phyloP scores from a whole-genome alignment of 2,329 filamentous ascomycete genomes.

The Xylaria sp. region DNA sequence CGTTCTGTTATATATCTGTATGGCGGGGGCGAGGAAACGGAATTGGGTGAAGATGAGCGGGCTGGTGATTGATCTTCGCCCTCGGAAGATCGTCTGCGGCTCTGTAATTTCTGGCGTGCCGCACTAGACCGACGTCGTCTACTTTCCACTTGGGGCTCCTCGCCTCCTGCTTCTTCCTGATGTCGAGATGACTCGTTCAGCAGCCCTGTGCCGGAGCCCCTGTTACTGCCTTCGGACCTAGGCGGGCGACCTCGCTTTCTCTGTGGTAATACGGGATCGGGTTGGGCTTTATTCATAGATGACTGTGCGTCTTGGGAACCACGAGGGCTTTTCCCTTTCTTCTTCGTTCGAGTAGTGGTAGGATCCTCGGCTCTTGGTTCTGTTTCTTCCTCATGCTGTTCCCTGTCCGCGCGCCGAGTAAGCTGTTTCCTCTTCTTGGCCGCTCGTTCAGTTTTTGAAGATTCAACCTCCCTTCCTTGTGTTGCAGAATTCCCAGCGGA shows the following conservation, averaged over 20 bases:
- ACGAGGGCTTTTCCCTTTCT: slow-evolving; percentile 34
- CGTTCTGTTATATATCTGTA: slow-evolving; percentile 59
- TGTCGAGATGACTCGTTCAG: slow-evolving; percentile 23
- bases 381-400: slow-evolving; percentile 18
- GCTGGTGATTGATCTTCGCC: slow-evolving; percentile 20
- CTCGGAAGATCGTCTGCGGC: slow-evolving; percentile 13
- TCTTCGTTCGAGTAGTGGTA: neutral
- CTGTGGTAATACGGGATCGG: neutral
- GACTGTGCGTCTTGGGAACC: slow-evolving; percentile 35
- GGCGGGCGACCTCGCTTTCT: slow-evolving; percentile 34
- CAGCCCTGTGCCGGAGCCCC: slow-evolving; percentile 17
- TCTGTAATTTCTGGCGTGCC: slow-evolving; percentile 3
- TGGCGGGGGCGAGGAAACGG: slow-evolving; percentile 36
- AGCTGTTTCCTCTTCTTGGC: slow-evolving; percentile 9
- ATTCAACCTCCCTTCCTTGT: neutral
- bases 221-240: slow-evolving; percentile 19
- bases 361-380: slow-evolving; percentile 12
- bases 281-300: slow-evolving; percentile 17
- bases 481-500: neutral
- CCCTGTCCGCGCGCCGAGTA: neutral
- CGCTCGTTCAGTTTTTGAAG: neutral
- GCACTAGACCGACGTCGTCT: neutral
- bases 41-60: slow-evolving; percentile 37
- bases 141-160: neutral
- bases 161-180: slow-evolving; percentile 18